Evolutionary conservation across 1,284 basidiomycete genomes (phyloP).

Genomic region (Sporisorium exsertum): DNA sequence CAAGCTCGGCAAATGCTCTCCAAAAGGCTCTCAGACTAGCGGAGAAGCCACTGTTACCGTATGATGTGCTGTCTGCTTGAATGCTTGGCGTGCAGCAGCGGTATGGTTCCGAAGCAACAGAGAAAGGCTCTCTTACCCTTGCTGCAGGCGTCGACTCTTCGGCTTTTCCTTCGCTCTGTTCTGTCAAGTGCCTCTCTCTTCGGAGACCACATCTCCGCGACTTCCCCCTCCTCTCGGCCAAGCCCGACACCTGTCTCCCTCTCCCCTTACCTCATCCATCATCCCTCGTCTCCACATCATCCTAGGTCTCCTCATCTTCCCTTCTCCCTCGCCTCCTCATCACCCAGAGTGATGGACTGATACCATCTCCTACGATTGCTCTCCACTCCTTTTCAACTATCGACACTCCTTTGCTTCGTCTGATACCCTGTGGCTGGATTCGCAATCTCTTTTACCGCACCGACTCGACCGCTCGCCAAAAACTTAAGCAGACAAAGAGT

Average conservation of each 20-base stretch:
- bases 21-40: background rate
- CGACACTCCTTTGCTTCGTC: constrained; percentile 15
- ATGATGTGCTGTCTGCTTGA: background rate
- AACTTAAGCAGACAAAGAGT: background rate
- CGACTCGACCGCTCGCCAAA: background rate
- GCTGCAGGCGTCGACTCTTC: background rate
- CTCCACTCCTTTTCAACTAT: background rate
- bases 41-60: background rate
- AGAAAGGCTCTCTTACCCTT: background rate
- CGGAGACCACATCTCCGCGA: background rate
- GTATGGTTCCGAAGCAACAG: constrained; percentile 1
- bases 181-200: no score
- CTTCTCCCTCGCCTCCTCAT: background rate
- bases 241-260: background rate
- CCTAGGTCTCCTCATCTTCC: background rate
- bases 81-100: constrained; percentile 4
- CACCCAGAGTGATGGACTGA: constrained; percentile 2
- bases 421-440: constrained; percentile 7
- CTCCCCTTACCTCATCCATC: background rate
- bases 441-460: background rate
- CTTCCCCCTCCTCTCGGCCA: background rate
- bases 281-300: background rate
- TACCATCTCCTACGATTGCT: background rate
- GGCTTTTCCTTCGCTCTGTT: background rate
- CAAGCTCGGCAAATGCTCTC: constrained; percentile 6